Percentiles rank a stretch among this genome's conserved stretches.
phyloP scores from a whole-genome alignment of 106 monocot genomes.

The Chionographis japonica region DNA sequence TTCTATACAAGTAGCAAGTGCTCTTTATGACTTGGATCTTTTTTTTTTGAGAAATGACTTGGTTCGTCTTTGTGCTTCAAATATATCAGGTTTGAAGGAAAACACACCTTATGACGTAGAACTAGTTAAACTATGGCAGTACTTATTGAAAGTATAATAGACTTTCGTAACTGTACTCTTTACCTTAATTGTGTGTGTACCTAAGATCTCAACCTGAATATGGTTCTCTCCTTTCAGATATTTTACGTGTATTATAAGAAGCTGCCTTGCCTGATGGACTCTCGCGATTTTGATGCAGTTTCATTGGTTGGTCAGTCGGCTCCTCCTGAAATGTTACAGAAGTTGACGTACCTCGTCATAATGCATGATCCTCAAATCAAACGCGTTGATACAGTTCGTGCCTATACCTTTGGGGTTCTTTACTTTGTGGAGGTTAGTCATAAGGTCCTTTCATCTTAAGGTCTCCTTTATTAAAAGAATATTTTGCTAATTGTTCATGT shows the following conservation, averaged over 20 bases:
- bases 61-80: too few species aligned
- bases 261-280: not conserved
- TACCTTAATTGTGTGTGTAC: too few species aligned
- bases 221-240: not conserved
- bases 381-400: constrained; percentile 85
- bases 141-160: too few species aligned
- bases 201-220: not conserved
- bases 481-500: too few species aligned
- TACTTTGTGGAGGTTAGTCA: constrained; percentile 94
- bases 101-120: too few species aligned
- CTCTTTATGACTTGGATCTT: too few species aligned
- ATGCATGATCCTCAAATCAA: constrained; percentile 75
- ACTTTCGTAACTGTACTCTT: too few species aligned
- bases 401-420: constrained; percentile 96
- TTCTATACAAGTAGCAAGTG: too few species aligned
- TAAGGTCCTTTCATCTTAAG: not conserved
- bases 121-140: too few species aligned
- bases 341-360: constrained; percentile 82
- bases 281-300: constrained; percentile 38
- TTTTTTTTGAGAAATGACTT: too few species aligned
- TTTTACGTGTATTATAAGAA: not conserved
- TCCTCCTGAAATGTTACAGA: constrained; percentile 90
- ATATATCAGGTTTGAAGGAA: too few species aligned
- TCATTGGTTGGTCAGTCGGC: constrained; percentile 77
- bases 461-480: not conserved